These are phyloP conservation scores for Yamadazyma paraphyllophila DNA, from an alignment of 805 yeast genomes.

Conservation along the genomic window DNA sequence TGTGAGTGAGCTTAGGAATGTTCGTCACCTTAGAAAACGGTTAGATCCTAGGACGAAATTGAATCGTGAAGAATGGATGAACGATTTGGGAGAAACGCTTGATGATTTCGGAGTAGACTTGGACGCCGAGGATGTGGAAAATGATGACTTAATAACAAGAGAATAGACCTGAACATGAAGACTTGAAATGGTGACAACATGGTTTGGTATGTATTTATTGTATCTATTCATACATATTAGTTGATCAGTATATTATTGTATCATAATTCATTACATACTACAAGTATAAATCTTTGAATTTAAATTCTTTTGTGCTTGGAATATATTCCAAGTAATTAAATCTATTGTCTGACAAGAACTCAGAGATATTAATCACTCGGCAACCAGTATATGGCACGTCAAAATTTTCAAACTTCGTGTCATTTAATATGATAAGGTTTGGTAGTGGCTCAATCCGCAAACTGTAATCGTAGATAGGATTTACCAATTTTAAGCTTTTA, in stretches of 20 bases:
- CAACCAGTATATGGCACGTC: slow-evolving; percentile 82
- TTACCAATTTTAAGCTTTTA: slow-evolving; percentile 55
- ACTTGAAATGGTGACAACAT: too few relatives aligned
- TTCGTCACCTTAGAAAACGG: slow-evolving; percentile 27
- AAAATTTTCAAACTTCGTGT: slow-evolving; percentile 67
- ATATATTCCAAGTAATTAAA: slow-evolving; percentile 71
- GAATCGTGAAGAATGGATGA: slow-evolving; percentile 59
- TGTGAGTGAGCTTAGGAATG: slow-evolving; percentile 13
- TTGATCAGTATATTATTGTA: background rate
- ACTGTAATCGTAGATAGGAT: slow-evolving; percentile 67
- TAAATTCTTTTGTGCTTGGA: slow-evolving; percentile 49
- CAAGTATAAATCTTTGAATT: slow-evolving; percentile 17
- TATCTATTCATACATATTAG: background rate
- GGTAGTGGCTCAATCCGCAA: slow-evolving; percentile 81
- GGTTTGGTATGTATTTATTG: too few relatives aligned
- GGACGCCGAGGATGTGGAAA: slow-evolving; percentile 49
- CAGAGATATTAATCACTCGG: slow-evolving; percentile 71
- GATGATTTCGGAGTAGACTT: slow-evolving; percentile 87
- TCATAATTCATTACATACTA: slow-evolving; percentile 4
- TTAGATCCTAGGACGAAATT: slow-evolving; percentile 37
- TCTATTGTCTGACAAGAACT: slow-evolving; percentile 39
- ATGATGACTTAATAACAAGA: slow-evolving; percentile 7
- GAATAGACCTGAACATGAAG: background rate
- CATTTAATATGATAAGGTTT: slow-evolving; percentile 56
- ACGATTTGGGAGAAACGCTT: slow-evolving; percentile 79